These are phyloP conservation scores for Colletotrichum orbiculare DNA, from an alignment of 2,329 filamentous ascomycete genomes.

Conservation along the genomic window DNA sequence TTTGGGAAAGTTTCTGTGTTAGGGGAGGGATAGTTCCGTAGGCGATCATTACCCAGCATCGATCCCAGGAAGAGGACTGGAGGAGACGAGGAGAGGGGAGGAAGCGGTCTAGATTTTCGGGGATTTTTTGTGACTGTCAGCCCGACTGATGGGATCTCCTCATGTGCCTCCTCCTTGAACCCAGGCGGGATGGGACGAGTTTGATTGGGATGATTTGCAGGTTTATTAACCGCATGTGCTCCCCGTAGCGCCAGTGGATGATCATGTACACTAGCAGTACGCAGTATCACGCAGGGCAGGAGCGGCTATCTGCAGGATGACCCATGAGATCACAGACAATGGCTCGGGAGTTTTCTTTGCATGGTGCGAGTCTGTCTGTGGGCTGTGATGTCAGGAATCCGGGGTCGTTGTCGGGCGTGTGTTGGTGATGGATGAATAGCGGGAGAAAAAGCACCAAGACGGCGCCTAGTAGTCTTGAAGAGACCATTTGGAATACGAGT, in stretches of 20 bases:
- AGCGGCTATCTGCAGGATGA: constrained; percentile 24
- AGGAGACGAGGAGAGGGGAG: background rate
- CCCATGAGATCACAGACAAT: constrained; percentile 5
- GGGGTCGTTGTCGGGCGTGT: constrained; percentile 3
- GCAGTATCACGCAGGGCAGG: background rate
- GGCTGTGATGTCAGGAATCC: constrained; percentile 23
- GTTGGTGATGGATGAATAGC: constrained; percentile 14
- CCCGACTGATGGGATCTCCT: too few relatives aligned
- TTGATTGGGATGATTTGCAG: constrained; percentile 9
- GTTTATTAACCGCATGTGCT: background rate
- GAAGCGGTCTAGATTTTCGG: constrained; percentile 26
- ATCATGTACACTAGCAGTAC: too few relatives aligned
- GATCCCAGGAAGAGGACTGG: too few relatives aligned
- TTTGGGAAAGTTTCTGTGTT: background rate
- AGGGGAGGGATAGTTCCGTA: background rate
- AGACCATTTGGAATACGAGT: too few relatives aligned
- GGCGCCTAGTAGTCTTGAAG: background rate
- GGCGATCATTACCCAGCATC: constrained; percentile 4
- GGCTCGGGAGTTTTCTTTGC: constrained; percentile 14
- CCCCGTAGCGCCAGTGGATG: background rate
- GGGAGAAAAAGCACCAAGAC: constrained; percentile 1
- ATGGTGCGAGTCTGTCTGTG: background rate
- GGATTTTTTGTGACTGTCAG: constrained; percentile 7
- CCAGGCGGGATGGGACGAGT: background rate
- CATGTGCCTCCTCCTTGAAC: background rate